Base-by-base conservation (phyloP, 2,329 filamentous ascomycete genomes). In the Fusarium devonianum region DNA sequence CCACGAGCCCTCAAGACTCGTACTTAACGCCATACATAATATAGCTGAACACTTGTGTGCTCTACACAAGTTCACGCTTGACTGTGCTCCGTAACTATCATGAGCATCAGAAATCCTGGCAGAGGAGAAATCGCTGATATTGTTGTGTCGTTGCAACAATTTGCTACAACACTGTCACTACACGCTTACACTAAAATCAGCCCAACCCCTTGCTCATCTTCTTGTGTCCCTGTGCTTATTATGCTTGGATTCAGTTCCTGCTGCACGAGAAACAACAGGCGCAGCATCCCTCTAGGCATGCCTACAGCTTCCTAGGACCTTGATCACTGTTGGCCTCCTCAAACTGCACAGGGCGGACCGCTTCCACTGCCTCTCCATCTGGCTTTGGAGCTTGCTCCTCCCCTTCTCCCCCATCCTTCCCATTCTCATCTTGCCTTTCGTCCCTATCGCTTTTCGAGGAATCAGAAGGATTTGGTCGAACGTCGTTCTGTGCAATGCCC, bases 251-350 rank as follows among this genome's bases (percentile, higher is more conserved):
- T n/a, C 28, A 30, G 28, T 13, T 13, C 8, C 11, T 10, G 23
- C 23, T 26, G 8, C 13, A n/a, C 32, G 19, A 26, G 28, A 34
- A 46, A 16, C 38, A 33, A 38, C 14, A 4, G 7, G 18, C 4
- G 10, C 34, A 45, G 29, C 25, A 28, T 21, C 10, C 21, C 16
- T 9, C 16, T 11, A 45, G 25, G 26, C 35, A 52, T 46, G 39
- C 49, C 36, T 41, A 45, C 14, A 28, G 36, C 40, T 32, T 43
- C 16, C 21, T 10, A 10, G 23, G 32, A 17, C 32, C 14, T n/a
- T 10, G 10, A 9, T 37, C 26, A 29, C 18, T 22, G 4, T 48
- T 38, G 6, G 7, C 10, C 7, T 9, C 9, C 13, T 30, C 28
- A 16, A 7, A 7, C 4, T 13, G 3, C 28, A 16, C 10, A 14